A percentile compares a stretch with the other conserved stretches of the same genome.
phyloP scores from a whole-genome alignment of 257 asterid genomes.

The Plantago ovata region DNA sequence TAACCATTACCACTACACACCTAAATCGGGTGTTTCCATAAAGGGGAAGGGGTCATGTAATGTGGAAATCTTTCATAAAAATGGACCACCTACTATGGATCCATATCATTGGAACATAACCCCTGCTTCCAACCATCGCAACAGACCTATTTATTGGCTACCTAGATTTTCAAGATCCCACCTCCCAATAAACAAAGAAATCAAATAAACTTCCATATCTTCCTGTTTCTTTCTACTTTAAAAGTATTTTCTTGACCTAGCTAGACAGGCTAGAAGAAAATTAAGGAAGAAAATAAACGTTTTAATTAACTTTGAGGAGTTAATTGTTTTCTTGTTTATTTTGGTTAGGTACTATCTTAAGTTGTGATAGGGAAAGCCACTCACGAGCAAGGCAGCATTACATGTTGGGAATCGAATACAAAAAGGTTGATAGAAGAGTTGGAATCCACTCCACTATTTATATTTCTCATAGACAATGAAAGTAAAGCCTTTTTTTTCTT shows the following conservation, averaged over 20 bases:
- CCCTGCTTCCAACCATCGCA: slow-evolving; percentile 25
- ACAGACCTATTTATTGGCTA: slow-evolving; percentile 19
- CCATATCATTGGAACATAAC: slow-evolving; percentile 11
- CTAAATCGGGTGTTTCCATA: too few relatives aligned
- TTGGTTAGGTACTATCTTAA: slow-evolving; percentile 33
- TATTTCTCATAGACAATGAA: neutral
- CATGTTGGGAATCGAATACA: slow-evolving; percentile 35
- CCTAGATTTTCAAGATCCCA: slow-evolving; percentile 22
- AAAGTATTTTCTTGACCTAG: neutral
- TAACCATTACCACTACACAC: too few relatives aligned
- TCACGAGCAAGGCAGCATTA: slow-evolving; percentile 19
- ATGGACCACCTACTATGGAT: neutral
- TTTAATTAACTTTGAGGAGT: neutral
- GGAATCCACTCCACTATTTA: slow-evolving; percentile 61
- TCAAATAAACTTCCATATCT: slow-evolving; percentile 3
- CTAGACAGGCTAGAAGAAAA: neutral
- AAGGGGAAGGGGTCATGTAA: too few relatives aligned
- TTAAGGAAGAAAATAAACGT: neutral
- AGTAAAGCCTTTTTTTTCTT: too few relatives aligned
- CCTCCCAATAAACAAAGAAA: neutral
- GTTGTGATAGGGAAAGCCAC: slow-evolving; percentile 64
- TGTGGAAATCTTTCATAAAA: too few relatives aligned
- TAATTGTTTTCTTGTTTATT: neutral
- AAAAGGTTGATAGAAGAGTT: slow-evolving; percentile 58
- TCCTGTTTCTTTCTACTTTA: neutral